phyloP scores from a whole-genome alignment of 805 yeast species.

The Grigorovia humatica region DNA sequence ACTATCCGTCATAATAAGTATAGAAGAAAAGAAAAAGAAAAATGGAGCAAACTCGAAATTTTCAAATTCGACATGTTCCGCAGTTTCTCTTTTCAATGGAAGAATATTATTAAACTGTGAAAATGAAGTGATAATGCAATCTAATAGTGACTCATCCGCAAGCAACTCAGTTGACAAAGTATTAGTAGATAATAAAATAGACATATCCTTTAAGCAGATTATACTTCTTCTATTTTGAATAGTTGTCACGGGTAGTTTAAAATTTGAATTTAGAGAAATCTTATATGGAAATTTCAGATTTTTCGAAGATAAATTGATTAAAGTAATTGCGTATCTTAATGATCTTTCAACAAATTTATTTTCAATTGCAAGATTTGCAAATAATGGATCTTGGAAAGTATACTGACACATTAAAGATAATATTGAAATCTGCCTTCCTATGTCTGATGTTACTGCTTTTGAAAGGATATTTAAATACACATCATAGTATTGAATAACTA shows the following conservation, averaged over 20 bases:
- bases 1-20: conserved; percentile 25
- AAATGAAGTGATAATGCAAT: conserved; percentile 18
- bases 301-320: conserved; percentile 23
- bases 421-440: conserved; percentile 16
- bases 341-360: conserved; percentile 24
- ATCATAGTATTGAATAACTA: conserved; percentile 61
- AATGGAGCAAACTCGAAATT: conserved; percentile 56
- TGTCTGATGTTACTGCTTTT: conserved; percentile 20
- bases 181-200: conserved; percentile 65
- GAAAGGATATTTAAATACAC: conserved; percentile 50
- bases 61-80: conserved; percentile 84
- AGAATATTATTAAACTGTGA: conserved; percentile 36
- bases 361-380: conserved; percentile 19
- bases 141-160: conserved; percentile 9
- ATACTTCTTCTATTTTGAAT: conserved; percentile 25
- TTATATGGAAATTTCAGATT: conserved; percentile 13
- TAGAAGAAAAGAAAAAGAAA: conserved; percentile 24
- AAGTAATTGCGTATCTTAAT: conserved; percentile 19
- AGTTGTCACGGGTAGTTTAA: conserved; percentile 20
- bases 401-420: conserved; percentile 25
- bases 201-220: conserved; percentile 38
- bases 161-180: conserved; percentile 36
- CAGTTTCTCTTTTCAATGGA: conserved; percentile 60
- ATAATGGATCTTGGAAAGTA: conserved; percentile 22
- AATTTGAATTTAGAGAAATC: conserved; percentile 18